Evolutionary conservation across 1,284 basidiomycete species (phyloP).

Genomic region (Puccinia polysora): DNA sequence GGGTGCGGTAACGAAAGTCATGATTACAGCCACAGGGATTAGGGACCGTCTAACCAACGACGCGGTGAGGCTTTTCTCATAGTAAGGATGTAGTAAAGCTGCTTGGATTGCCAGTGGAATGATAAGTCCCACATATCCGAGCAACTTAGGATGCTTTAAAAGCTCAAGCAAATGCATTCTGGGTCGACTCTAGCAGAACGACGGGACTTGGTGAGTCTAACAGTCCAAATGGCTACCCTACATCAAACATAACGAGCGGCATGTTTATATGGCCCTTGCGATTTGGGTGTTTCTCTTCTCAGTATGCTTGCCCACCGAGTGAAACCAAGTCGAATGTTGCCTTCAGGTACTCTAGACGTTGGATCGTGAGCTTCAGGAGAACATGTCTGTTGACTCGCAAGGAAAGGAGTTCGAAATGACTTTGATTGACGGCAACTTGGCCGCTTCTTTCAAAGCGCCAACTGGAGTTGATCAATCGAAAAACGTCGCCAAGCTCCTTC

Average conservation of each 20-base stretch:
- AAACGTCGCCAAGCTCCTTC: no score
- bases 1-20: conserved; percentile 24
- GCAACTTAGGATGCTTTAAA: conserved; percentile 26
- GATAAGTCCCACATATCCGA: conserved; percentile 26
- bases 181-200: neutral
- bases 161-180: neutral
- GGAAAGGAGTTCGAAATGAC: no score
- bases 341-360: conserved; percentile 14
- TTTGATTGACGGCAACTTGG: neutral
- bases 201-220: no score
- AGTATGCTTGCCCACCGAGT: no score
- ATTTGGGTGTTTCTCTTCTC: no score
- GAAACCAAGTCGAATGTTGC: no score
- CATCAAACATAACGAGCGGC: no score
- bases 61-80: conserved; percentile 22
- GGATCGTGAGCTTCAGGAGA: conserved; percentile 17
- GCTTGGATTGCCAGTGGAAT: conserved; percentile 40
- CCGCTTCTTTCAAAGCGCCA: no score
- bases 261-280: no score
- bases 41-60: conserved; percentile 26
- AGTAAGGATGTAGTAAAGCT: conserved; percentile 37
- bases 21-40: conserved; percentile 23
- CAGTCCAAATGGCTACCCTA: no score
- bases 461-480: no score
- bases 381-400: neutral